Evolutionary conservation across 306 rosid species (phyloP), one percentile per base, ranked within the genome.

Genomic region (Castanea mollissima): DNA sequence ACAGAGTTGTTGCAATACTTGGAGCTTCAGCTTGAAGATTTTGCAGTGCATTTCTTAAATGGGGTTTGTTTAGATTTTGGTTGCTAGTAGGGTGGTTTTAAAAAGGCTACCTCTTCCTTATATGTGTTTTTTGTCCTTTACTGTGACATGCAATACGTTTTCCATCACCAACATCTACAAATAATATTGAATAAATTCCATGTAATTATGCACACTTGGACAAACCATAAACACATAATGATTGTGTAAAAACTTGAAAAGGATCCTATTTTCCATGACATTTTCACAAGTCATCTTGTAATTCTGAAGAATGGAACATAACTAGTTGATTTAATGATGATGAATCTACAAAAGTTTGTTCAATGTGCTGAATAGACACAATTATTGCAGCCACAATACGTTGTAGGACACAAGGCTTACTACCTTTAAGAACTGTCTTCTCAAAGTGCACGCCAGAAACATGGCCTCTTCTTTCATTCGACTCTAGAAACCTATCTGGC

Each of bases 341-440:
- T 35, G 52, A 19, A 35, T 16, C 52, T 67, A 67, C 27, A 35
- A 16, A 15, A 15, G 4, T 0, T 3, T 19, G 23, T 11, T 35
- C 52, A 67, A 38, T 38, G 72, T 19, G 23, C 16, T 0, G 7
- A 3, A 34, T 4, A 67, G 46, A 34, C 27, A 35, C 52, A 59
- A 59, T 19, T 15, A 8, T 67, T 67, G 15, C 71, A 18, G 9
- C 73, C 65, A 11, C 56, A 35, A n/a, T 71, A 63, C 52, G 34
- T 69, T 35, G 57, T 35, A 69, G 31, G 51, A 51, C 55, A 34
- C 55, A 68, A 5, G 41, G n/a, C 0, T 31, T 18, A 4, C 49
- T 83, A 95, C 98, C 91, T 88, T 83, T 75, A 54, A 93, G 92
- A 81, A 80, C 85, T 29, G 99, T 90, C 85, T 93, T 90, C 90